phyloP scores from a whole-genome alignment of 345 rosid genomes.

The Aurinia saxatilis region DNA sequence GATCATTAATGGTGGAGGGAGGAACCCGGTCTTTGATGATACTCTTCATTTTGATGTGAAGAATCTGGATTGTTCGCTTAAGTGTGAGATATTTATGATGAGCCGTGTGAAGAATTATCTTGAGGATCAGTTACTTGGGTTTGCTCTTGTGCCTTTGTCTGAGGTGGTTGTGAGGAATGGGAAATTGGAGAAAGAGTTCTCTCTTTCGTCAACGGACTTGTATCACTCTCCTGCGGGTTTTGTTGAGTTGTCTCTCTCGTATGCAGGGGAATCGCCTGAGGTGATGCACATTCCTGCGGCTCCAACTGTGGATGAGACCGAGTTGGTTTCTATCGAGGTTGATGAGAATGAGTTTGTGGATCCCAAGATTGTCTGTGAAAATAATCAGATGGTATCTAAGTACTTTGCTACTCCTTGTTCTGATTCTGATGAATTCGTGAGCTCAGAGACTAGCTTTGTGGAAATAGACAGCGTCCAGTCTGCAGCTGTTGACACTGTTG shows the following conservation, averaged over 20 bases:
- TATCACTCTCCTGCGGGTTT: slow-evolving; percentile 95
- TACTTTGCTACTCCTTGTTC: slow-evolving; percentile 55
- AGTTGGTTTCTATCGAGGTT: slow-evolving; percentile 40
- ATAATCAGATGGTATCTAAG: slow-evolving; percentile 89
- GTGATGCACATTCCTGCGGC: slow-evolving; percentile 51
- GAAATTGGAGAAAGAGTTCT: slow-evolving; percentile 74
- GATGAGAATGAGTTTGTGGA: slow-evolving; percentile 86
- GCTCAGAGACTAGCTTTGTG: slow-evolving; percentile 29
- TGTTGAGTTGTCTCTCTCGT: slow-evolving; percentile 67
- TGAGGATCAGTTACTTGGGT: slow-evolving; percentile 90
- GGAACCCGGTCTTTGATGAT: slow-evolving; percentile 94
- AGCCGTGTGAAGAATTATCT: slow-evolving; percentile 97
- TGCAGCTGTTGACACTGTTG: slow-evolving; percentile 30
- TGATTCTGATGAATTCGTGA: slow-evolving; percentile 45
- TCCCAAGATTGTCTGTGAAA: slow-evolving; percentile 78
- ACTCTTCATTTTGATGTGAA: slow-evolving; percentile 53
- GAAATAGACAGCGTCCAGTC: slow-evolving; percentile 46
- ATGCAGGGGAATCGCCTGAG: slow-evolving; percentile 70
- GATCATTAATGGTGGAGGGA: slow-evolving; percentile 95
- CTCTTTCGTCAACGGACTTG: slow-evolving; percentile 90
- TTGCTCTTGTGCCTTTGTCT: slow-evolving; percentile 84
- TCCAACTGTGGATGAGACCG: slow-evolving; percentile 31
- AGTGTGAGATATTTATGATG: slow-evolving; percentile 96
- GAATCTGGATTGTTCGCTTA: slow-evolving; percentile 64
- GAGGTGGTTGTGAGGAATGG: slow-evolving; percentile 67